A percentile compares a stretch with the other conserved stretches of the same genome.
These are phyloP conservation scores for Vanilla planifolia DNA, from an alignment of 106 monocot species.

Conservation along the genomic window DNA sequence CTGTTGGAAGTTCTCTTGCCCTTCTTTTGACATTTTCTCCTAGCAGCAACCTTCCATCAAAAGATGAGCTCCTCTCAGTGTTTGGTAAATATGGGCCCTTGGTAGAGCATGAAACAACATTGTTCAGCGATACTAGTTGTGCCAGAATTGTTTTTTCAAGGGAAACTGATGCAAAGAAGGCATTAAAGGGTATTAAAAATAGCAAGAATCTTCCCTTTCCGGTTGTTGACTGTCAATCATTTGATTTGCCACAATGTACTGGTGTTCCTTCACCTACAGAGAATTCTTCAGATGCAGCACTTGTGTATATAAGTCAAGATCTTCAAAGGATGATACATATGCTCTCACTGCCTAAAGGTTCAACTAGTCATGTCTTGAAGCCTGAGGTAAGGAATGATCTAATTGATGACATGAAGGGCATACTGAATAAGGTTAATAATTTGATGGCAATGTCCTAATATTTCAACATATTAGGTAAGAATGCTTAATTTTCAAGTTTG, in stretches of 20 bases:
- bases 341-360: not conserved
- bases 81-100: slow-evolving; percentile 14
- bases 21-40: slow-evolving; percentile 20
- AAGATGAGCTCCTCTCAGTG: slow-evolving; percentile 14
- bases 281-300: not conserved
- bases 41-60: slow-evolving; percentile 13
- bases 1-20: slow-evolving; percentile 7
- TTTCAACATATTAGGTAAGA: too few species aligned
- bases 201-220: slow-evolving; percentile 4
- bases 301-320: not conserved
- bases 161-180: slow-evolving; percentile 22
- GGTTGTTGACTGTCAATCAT: slow-evolving; percentile 9
- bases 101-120: slow-evolving; percentile 12
- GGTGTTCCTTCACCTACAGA: not conserved
- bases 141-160: slow-evolving; percentile 14
- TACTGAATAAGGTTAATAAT: slow-evolving; percentile 6
- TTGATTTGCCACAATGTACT: not conserved
- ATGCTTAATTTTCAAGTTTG: too few species aligned
- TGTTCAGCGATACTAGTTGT: slow-evolving; percentile 8
- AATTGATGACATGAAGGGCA: slow-evolving; percentile 6
- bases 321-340: slow-evolving; percentile 4
- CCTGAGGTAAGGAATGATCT: not conserved
- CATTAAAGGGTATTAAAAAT: slow-evolving; percentile 16
- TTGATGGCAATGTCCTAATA: too few species aligned
- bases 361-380: not conserved